A percentile compares a stretch with the other conserved stretches of the same genome.
Conservation (phyloP, 2,329 filamentous ascomycete species). For the Dissoconium aciculare region DNA sequence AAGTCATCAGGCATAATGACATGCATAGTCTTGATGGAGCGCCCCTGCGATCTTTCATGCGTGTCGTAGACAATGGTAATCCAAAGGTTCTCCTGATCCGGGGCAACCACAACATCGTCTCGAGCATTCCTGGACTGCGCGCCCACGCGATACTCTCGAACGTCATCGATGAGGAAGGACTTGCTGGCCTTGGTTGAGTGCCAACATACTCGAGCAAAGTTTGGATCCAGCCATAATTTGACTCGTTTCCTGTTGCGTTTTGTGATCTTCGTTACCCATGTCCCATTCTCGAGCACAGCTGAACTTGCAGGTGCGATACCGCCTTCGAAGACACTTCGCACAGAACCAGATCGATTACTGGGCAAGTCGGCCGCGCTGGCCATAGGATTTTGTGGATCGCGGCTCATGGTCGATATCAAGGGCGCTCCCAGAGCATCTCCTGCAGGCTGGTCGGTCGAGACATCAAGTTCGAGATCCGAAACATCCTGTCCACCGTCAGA, state of each 20-base stretch:
- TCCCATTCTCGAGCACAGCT: conserved; percentile 61
- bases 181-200: conserved; percentile 65
- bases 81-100: conserved; percentile 55
- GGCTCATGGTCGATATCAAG: conserved; percentile 8
- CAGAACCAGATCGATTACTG: conserved; percentile 19
- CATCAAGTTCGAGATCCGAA: conserved; percentile 40
- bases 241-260: conserved; percentile 65
- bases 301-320: conserved; percentile 59
- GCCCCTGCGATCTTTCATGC: conserved; percentile 59
- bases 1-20: conserved; percentile 63
- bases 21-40: conserved; percentile 63
- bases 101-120: conserved; percentile 60
- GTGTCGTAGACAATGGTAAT: conserved; percentile 82
- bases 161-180: conserved; percentile 85
- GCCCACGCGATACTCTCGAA: conserved; percentile 75
- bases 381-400: conserved; percentile 26
- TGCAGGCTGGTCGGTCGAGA: conserved; percentile 35
- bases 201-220: conserved; percentile 79
- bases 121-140: conserved; percentile 78
- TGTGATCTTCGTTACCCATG: conserved; percentile 64
- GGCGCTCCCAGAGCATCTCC: conserved; percentile 27
- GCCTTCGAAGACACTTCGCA: conserved; percentile 24
- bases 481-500: conserved; percentile 31
- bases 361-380: conserved; percentile 26
- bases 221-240: conserved; percentile 63